phyloP scores from a whole-genome alignment of 306 rosid species.

The Gynostemma pentaphyllum region DNA sequence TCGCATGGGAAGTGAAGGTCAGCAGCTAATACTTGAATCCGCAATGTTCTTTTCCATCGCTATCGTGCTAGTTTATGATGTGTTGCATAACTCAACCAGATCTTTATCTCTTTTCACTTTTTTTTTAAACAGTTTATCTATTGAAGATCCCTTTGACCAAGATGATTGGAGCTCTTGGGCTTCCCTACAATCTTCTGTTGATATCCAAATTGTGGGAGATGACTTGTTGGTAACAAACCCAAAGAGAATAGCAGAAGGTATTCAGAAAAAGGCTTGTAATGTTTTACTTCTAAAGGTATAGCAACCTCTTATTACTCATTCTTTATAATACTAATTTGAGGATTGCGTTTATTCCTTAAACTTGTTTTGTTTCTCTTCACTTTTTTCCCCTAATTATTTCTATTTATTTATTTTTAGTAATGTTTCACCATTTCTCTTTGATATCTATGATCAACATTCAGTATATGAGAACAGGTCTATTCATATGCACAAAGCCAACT shows the following conservation, averaged over 20 bases:
- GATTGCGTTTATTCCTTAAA: background rate
- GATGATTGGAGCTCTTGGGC: constrained; percentile 98
- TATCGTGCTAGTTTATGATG: background rate
- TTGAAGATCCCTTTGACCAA: constrained; percentile 98
- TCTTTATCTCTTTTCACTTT: background rate
- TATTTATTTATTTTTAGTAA: too few relatives aligned
- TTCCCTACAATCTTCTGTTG: constrained; percentile 75
- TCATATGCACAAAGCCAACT: too few relatives aligned
- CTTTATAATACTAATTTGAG: background rate
- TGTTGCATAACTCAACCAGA: background rate
- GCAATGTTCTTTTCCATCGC: background rate
- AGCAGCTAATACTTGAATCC: constrained; percentile 11
- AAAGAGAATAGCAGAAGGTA: constrained; percentile 74
- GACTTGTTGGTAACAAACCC: constrained; percentile 96
- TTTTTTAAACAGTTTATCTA: constrained; percentile 53
- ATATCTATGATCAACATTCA: too few relatives aligned
- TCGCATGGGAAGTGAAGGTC: constrained; percentile 97
- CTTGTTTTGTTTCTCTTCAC: background rate
- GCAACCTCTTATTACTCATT: background rate
- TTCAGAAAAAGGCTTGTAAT: constrained; percentile 88
- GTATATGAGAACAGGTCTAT: too few relatives aligned
- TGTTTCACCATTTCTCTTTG: too few relatives aligned
- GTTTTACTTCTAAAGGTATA: constrained; percentile 88
- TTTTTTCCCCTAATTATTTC: too few relatives aligned
- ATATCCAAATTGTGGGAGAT: constrained; percentile 92